Base-by-base conservation (phyloP, 768 basidiomycete genomes). In the Termitomyces sp. region DNA sequence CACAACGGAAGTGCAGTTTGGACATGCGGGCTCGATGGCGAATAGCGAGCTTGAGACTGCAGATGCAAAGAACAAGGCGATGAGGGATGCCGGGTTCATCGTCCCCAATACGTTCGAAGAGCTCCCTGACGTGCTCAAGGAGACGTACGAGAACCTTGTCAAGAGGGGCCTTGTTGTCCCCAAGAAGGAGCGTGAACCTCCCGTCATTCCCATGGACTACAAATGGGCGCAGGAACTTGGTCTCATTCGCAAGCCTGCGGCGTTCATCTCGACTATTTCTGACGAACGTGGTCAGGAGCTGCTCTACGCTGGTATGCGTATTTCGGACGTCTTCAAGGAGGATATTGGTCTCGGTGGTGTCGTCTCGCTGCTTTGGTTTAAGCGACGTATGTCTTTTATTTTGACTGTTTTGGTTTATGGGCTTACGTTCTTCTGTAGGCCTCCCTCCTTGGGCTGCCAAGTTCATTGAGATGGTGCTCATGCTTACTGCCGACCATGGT, bases 161-260 rank as follows among this genome's bases (percentile, higher is more conserved):
- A 66, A 70, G 57, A 70, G 64, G 45, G 93, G 94, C 34, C 65
- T 72, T 30, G 82, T 99, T 70, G 70, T 76, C 35, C 85, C 84
- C 60, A 77, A 85, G 76, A 64, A 73, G 37, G 96, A 99, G 77
- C 77, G 85, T 53, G 90, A 93, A 22, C 93, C 95, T 5, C 96
- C 96, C 10, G 85, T 90, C 55, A 98, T 98, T 68, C 96, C 96
- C n/a, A 98, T 98, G 93, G 96, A 99, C 76, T 99, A 98, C 86
- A 98, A 98, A 80, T 98, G 96, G 96, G 95, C 95, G 35, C 92
- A 95, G 69, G 93, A 97, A 76, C 87, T 98, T 53, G 96, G 96
- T 55, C 85, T 99, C 68, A 95, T 98, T 76, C 88, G 96, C 69
- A 98, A 98, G 76, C 97, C 95, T 19, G 95, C 96, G 38, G 94